Percentiles rank a stretch among this genome's conserved stretches.
Conservation (phyloP, 148 eudicot genomes). For the Pouteria glomerata region DNA sequence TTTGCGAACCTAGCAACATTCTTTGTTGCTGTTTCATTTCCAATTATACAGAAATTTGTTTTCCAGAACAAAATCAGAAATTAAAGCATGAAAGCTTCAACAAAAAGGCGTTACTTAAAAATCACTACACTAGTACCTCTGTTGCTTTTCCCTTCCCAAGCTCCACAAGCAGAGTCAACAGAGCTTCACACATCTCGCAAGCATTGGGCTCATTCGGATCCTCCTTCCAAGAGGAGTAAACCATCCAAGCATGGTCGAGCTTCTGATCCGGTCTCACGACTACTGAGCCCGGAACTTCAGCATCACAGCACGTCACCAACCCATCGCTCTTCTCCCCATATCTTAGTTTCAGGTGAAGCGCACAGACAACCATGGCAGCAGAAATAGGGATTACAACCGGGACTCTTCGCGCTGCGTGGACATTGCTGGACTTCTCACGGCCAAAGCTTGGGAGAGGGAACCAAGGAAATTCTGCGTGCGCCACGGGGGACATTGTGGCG, state of each 20-base stretch:
- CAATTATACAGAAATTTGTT: no score
- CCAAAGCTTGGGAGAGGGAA: slow-evolving; percentile 39
- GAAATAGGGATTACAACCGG: slow-evolving; percentile 83
- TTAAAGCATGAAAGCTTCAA: neutral
- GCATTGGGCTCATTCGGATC: slow-evolving; percentile 54
- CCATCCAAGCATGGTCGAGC: slow-evolving; percentile 94
- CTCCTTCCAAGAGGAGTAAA: slow-evolving; percentile 74
- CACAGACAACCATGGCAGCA: slow-evolving; percentile 70
- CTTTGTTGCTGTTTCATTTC: no score
- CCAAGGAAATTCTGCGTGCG: slow-evolving; percentile 87
- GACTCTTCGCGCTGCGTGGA: slow-evolving; percentile 33
- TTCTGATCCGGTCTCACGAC: slow-evolving; percentile 70
- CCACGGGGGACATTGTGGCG: slow-evolving; percentile 70
- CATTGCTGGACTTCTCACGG: slow-evolving; percentile 15
- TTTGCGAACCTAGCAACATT: no score
- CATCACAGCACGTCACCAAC: slow-evolving; percentile 82
- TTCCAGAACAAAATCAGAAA: neutral
- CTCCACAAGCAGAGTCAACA: slow-evolving; percentile 77
- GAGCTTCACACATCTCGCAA: slow-evolving; percentile 85
- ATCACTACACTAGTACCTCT: neutral
- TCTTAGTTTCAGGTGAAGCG: slow-evolving; percentile 71
- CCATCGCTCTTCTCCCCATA: slow-evolving; percentile 96
- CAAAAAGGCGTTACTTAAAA: neutral
- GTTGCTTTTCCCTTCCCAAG: slow-evolving; percentile 30
- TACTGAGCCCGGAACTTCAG: slow-evolving; percentile 92